A percentile compares a stretch with the other conserved stretches of the same genome.
Conservation (phyloP, 2,329 filamentous ascomycete species). For the Onygenales sp. region DNA sequence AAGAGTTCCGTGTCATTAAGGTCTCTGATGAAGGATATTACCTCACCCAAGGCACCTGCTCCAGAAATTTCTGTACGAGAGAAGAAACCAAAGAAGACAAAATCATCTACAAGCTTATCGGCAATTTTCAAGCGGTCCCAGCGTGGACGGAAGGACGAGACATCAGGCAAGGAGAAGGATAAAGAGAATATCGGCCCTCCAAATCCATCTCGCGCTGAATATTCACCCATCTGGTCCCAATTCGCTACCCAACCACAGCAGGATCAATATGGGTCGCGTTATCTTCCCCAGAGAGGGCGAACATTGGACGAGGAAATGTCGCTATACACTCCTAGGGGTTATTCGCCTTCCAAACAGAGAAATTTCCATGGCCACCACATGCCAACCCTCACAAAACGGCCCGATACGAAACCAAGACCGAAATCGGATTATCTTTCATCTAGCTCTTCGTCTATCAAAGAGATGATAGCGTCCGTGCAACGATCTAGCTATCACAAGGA, state of each 20-base stretch:
- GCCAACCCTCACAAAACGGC: slow-evolving; percentile 32
- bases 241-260: slow-evolving; percentile 45
- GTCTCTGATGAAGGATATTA: slow-evolving; percentile 33
- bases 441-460: slow-evolving; percentile 31
- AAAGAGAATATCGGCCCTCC: slow-evolving; percentile 74
- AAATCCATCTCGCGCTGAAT: slow-evolving; percentile 33
- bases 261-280: slow-evolving; percentile 26
- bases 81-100: slow-evolving; percentile 56
- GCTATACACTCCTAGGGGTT: slow-evolving; percentile 50
- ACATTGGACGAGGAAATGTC: slow-evolving; percentile 46
- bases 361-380: slow-evolving; percentile 49
- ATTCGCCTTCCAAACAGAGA: slow-evolving; percentile 52
- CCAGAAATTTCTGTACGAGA: background rate
- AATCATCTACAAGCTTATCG: slow-evolving; percentile 74
- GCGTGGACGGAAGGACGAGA: slow-evolving; percentile 54
- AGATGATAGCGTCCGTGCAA: slow-evolving; percentile 20
- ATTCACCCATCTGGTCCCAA: slow-evolving; percentile 72
- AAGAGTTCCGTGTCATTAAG: slow-evolving; percentile 46
- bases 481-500: slow-evolving; percentile 6
- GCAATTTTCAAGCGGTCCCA: slow-evolving; percentile 65
- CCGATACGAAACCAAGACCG: slow-evolving; percentile 37
- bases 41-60: slow-evolving; percentile 14
- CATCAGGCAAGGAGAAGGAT: slow-evolving; percentile 47
- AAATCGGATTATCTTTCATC: slow-evolving; percentile 41
- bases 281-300: slow-evolving; percentile 35